Conservation (phyloP, 164 flowering plant species). For the Stephania japonica region DNA sequence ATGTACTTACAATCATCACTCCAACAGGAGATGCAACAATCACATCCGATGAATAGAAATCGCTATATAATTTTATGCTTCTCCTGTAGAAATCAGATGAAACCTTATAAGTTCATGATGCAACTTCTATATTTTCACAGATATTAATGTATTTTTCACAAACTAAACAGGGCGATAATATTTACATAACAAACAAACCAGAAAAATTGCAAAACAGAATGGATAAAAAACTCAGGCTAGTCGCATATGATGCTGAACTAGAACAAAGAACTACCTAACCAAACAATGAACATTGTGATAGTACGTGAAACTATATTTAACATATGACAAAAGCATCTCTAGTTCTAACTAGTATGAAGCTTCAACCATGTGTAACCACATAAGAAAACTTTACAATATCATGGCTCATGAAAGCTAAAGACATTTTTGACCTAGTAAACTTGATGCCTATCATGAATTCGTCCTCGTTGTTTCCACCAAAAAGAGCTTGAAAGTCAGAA, state of each 20-base stretch:
- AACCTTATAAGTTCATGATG: neutral
- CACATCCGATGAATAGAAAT: constrained; percentile 80
- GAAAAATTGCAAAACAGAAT: neutral
- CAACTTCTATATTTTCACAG: neutral
- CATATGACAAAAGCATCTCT: neutral
- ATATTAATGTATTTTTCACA: neutral
- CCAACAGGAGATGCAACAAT: constrained; percentile 87
- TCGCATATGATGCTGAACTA: neutral
- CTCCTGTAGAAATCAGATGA: constrained; percentile 32
- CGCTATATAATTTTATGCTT: constrained; percentile 68
- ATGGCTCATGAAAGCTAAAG: neutral
- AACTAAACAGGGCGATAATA: neutral
- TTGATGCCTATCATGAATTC: constrained; percentile 85
- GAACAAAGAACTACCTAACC: neutral
- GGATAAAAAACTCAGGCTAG: neutral
- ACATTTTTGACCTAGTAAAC: constrained; percentile 53
- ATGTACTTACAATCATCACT: constrained; percentile 45
- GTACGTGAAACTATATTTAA: neutral
- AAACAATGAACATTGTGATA: neutral
- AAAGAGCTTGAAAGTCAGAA: constrained; percentile 60
- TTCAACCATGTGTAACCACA: neutral
- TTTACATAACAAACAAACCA: neutral
- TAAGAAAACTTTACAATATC: neutral
- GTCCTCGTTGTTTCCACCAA: constrained; percentile 70
- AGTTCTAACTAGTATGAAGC: neutral